Evolutionary conservation across 1,139 yeast species (phyloP).

Genomic region (Saccharomyces hybrid): DNA sequence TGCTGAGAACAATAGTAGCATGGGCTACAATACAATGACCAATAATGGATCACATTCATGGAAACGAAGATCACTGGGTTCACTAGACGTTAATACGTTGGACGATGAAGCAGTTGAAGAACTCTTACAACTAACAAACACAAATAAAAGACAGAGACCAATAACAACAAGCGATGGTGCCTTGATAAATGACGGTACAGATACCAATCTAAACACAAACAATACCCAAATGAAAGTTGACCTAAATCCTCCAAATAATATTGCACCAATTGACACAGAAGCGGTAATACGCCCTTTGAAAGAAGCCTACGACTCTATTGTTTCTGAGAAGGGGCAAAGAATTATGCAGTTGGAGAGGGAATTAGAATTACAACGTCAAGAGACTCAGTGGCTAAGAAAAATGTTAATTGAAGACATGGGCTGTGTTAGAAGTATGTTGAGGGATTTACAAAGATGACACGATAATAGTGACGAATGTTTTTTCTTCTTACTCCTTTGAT

Average conservation of each 20-base stretch:
- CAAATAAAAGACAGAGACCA: conserved; percentile 12
- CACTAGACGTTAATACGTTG: conserved; percentile 22
- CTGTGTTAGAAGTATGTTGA: conserved; percentile 27
- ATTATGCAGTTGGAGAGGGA: conserved; percentile 28
- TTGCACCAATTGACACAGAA: conserved; percentile 4
- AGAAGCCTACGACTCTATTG: conserved; percentile 22
- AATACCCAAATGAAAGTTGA: background rate
- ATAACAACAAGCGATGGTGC: background rate
- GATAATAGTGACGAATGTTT: background rate
- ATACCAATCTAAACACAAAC: background rate
- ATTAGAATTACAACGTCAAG: conserved; percentile 29
- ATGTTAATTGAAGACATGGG: conserved; percentile 33
- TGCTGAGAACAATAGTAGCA: conserved; percentile 3
- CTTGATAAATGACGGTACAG: background rate
- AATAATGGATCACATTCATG: conserved; percentile 9
- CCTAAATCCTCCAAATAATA: background rate
- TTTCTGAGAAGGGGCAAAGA: conserved; percentile 28
- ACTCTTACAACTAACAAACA: conserved; percentile 23
- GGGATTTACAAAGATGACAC: conserved; percentile 17
- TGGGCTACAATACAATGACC: conserved; percentile 5
- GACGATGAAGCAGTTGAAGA: conserved; percentile 30
- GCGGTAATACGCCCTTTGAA: conserved; percentile 16
- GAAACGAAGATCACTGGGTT: conserved; percentile 26
- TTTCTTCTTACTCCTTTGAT: background rate
- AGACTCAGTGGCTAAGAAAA: conserved; percentile 31